These are phyloP conservation scores for Globisporangium middletonii DNA, from an alignment of 352 stramenopile species.

Conservation along the genomic window DNA sequence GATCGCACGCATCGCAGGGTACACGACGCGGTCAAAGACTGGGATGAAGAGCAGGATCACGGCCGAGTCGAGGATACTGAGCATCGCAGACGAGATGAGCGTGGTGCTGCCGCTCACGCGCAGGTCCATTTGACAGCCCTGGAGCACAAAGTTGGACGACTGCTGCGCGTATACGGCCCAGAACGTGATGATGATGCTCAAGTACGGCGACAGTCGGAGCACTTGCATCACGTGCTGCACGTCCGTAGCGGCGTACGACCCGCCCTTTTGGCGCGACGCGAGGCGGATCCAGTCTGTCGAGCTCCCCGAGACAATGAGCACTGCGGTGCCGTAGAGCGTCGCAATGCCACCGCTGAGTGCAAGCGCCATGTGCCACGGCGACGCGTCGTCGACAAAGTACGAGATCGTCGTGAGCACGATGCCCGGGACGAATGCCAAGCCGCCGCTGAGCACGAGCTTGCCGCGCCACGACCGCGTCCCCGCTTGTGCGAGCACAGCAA, in stretches of 20 bases:
- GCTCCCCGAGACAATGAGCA: constrained; percentile 58
- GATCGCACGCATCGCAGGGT: constrained; percentile 57
- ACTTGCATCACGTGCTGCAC: constrained; percentile 77
- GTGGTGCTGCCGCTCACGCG: constrained; percentile 42
- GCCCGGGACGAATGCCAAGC: constrained; percentile 57
- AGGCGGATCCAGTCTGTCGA: constrained; percentile 56
- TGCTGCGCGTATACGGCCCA: constrained; percentile 84
- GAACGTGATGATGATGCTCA: constrained; percentile 84
- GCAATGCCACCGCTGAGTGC: constrained; percentile 43
- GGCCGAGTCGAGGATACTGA: constrained; percentile 83
- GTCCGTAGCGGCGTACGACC: constrained; percentile 44
- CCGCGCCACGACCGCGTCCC: constrained; percentile 43
- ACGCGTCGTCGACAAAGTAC: constrained; percentile 65
- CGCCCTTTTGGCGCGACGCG: constrained; percentile 42
- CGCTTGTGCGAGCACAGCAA: constrained; percentile 59
- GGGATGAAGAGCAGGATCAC: constrained; percentile 90
- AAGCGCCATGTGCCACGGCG: constrained; percentile 46
- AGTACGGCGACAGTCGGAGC: constrained; percentile 68
- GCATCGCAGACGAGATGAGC: constrained; percentile 80
- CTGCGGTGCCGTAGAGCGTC: constrained; percentile 63
- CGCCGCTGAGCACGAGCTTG: constrained; percentile 71
- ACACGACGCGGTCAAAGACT: constrained; percentile 82
- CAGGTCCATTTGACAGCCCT: constrained; percentile 90
- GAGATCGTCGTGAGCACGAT: constrained; percentile 75
- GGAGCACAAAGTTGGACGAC: constrained; percentile 79